Base-by-base conservation (phyloP, 495 filamentous ascomycete species). In the Chaetomium tenue region DNA sequence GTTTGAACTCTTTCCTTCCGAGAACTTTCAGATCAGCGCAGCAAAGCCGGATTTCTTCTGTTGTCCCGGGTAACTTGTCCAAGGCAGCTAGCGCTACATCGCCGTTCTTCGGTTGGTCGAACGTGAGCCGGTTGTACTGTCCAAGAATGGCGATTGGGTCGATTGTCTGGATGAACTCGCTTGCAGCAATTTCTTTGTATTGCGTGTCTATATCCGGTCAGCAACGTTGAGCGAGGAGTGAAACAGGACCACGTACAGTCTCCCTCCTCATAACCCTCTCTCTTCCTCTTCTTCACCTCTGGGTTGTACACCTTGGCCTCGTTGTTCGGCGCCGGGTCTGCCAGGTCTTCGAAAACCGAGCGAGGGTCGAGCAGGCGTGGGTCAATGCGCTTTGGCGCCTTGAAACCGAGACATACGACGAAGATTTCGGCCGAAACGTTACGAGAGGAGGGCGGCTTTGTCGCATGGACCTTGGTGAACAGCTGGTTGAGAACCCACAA, bases 401-500 rank as follows among this genome's bases (percentile, higher is more conserved):
- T 81, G 82, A 86, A 98, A 5, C 93, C 93, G 60, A 87, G 87
- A 75, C 94, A 98, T 23, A 98, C 93, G 66, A 97, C 94, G 81
- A 97, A 98, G 57, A 97, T 98, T 82, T 98, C 93, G 61, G 93
- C 93, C 26, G 92, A 96, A 28, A 98, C 94, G 66, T 93, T 97
- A 78, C 94, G 83, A 2, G 91, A 96, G 5, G 93, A 97, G 5
- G 94, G 94, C 15, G 94, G 94, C 76, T 98, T 98, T 11, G 94
- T 98, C 6, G 94, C 92, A 70, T 98, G 92, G 57, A 98, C 94
- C 52, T 93, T 93, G 30, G 81, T 83, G 80, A 98, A 98, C 3
- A 98, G 82, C 75, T 98, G 95, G 70, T 96, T 96, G 82, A 97
- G 95, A 48, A 98, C 93, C 94, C 94, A 99, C 53, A 97, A 85